Base-by-base conservation (phyloP, 2,329 filamentous ascomycete genomes). In the Gaeumannomyces sp. region DNA sequence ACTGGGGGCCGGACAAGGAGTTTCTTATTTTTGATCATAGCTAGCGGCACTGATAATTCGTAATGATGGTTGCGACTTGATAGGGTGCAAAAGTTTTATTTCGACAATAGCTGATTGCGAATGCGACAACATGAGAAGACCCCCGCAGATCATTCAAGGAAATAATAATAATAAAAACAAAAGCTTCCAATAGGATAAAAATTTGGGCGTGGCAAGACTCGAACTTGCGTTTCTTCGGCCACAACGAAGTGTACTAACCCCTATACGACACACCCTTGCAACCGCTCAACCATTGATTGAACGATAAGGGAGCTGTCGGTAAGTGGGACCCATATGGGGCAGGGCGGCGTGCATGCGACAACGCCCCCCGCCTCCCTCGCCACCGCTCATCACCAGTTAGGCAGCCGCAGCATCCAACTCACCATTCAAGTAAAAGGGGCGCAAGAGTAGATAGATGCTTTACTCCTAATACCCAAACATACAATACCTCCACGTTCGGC, bases 241-340 rank as follows among this genome's bases (percentile, higher is more conserved):
- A 64, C 62, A 64, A 64, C 56, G 57, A 58, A 35, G 62, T 63
- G 62, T 63, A 63, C 61, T 63, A 63, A 63, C 62, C 62, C 56
- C 56, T 64, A 64, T 64, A 64, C 62, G 56, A 64, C 62, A 64
- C 62, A 64, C 62, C 62, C 62, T 64, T 53, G 60, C 3, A 53
- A 27, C 31, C 16, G 25, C 19, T 61, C 25, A 61, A 29, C 16
- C 22, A 28, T 67, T 19, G 64, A 53, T n/a, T 45, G 45, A 53
- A n/a, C 45, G 45, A 53, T 7, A 38, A 16, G 11, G 14, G 8
- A 38, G 8, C 3, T 38, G 35, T 2, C 35, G 5, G 33, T 13
- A 38, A 5, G 35, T 38, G 35, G 35, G 14, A 2, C 13, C 19
- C 19, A 38, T 38, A 38, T 38, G 14, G 35, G 35, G 13, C 14